Conservation (phyloP, 2,329 filamentous ascomycete species). For the Trichoderma sp. region DNA sequence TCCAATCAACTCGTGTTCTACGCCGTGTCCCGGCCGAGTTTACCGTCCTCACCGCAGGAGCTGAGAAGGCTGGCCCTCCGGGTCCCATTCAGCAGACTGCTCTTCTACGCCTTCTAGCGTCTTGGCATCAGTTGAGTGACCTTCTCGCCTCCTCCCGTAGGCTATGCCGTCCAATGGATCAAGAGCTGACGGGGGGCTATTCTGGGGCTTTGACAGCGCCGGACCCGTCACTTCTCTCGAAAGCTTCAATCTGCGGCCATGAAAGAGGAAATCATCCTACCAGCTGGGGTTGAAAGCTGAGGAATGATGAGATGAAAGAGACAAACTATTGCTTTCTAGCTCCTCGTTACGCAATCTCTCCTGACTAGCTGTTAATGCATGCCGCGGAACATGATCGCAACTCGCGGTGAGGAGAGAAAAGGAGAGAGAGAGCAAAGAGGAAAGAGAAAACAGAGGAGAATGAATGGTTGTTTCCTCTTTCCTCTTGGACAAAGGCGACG, state of each 20-base stretch:
- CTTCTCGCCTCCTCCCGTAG: not conserved
- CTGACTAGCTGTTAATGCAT: not conserved
- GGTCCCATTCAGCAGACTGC: not conserved
- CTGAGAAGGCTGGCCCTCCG: not conserved
- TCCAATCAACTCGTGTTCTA: not conserved
- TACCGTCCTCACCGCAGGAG: conserved; percentile 8
- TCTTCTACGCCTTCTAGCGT: not conserved
- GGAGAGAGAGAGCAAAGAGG: not conserved
- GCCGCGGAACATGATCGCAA: not conserved
- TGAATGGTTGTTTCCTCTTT: not conserved
- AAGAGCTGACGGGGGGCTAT: not conserved
- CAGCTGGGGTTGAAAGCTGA: not conserved
- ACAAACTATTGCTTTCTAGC: conserved; percentile 3
- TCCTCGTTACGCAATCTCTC: not conserved
- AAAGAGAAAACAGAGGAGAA: not conserved
- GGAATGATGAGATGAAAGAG: not conserved
- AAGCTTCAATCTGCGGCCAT: not conserved
- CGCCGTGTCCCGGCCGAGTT: not conserved
- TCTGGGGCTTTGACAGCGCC: not conserved
- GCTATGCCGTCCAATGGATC: not conserved
- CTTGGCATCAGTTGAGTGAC: conserved; percentile 4
- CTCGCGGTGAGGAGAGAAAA: not conserved
- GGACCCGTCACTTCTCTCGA: not conserved
- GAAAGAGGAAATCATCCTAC: not conserved
- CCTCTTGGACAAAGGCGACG: not conserved